Conservation (phyloP, 2,329 filamentous ascomycete species). For the Alternaria gaisen region DNA sequence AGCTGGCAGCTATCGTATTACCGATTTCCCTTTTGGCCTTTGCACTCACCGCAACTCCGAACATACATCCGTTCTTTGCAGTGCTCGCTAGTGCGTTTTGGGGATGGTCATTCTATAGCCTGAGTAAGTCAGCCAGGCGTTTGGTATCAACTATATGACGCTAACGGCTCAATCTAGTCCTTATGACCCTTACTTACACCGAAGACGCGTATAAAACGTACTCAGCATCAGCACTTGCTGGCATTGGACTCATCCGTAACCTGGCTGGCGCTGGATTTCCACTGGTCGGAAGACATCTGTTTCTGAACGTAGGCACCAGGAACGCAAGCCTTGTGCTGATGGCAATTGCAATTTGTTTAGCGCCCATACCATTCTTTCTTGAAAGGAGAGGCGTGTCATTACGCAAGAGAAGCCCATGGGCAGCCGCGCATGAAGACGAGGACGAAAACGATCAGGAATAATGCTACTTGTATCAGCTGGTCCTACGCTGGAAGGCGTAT, state of each 20-base stretch:
- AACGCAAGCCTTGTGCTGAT: constrained; percentile 44
- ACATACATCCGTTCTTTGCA: constrained; percentile 53
- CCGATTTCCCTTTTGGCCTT: constrained; percentile 48
- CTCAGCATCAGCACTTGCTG: constrained; percentile 54
- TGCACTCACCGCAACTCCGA: constrained; percentile 45
- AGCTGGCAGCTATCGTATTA: constrained; percentile 52
- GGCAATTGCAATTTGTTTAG: constrained; percentile 38
- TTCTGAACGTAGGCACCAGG: constrained; percentile 40
- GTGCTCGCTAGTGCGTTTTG: constrained; percentile 61
- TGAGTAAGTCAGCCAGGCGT: constrained; percentile 41
- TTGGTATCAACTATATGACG: neutral
- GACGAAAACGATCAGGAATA: constrained; percentile 23
- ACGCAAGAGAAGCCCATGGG: constrained; percentile 52
- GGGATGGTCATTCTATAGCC: constrained; percentile 61
- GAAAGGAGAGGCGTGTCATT: constrained; percentile 45
- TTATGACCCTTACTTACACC: constrained; percentile 61
- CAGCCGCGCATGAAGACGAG: constrained; percentile 49
- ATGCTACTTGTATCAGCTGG: neutral
- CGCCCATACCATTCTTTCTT: constrained; percentile 48
- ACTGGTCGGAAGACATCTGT: constrained; percentile 41
- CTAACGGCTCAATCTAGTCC: constrained; percentile 32
- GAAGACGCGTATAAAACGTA: constrained; percentile 60
- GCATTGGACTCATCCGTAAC: constrained; percentile 52
- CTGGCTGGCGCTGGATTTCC: constrained; percentile 49
- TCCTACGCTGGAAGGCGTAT: neutral